Base-by-base conservation (phyloP, 2,329 filamentous ascomycete genomes). In the Hypoxylon sp. region DNA sequence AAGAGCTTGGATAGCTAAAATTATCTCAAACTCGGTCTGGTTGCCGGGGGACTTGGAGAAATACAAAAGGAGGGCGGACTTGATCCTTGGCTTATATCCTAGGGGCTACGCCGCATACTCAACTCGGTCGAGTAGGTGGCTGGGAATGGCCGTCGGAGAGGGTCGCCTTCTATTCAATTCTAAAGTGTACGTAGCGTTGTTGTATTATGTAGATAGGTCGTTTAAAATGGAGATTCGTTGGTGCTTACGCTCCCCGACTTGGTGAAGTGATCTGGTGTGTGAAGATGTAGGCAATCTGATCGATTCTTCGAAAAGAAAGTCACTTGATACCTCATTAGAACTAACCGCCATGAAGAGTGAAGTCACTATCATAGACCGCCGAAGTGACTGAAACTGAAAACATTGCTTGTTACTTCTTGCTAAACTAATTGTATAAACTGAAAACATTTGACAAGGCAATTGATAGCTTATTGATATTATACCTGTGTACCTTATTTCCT, bases 181-280 rank as follows among this genome's bases (percentile, higher is more conserved):
- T 53, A 28, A 41, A 22, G 34, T 53, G 50, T 53, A 53, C 39
- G 50, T 53, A 53, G 20, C 26, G 34, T 41, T 11, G 37, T 13
- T 39, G 17, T 28, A 34, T 20, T 43, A 43, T 53, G 50, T 53
- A 53, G 50, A 53, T 41, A 22, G 37, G 22, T 39, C 51, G 2
- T 11, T 54, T 54, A n/a, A n/a, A 54, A 54, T 46, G 37, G 51
- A 46, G 41, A 54, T 44, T 44, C 46, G 32, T 54, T 54, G 51
- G 51, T 54, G 51, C 39, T 44, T 53, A 13, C 11, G 19, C 79
- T 79, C 55, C 74, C 74, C 20, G 46, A 13, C 32, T n/a, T 50
- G 28, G 19, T 49, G 39, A 43, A 43, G 39, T 43, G 39, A 43
- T 17, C 2, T 17, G 15, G n/a, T 17, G 8, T 17, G 13, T 39